A percentile compares a stretch with the other conserved stretches of the same genome.
Conservation (phyloP, 2,329 filamentous ascomycete genomes). For the Chaetomium sp. region DNA sequence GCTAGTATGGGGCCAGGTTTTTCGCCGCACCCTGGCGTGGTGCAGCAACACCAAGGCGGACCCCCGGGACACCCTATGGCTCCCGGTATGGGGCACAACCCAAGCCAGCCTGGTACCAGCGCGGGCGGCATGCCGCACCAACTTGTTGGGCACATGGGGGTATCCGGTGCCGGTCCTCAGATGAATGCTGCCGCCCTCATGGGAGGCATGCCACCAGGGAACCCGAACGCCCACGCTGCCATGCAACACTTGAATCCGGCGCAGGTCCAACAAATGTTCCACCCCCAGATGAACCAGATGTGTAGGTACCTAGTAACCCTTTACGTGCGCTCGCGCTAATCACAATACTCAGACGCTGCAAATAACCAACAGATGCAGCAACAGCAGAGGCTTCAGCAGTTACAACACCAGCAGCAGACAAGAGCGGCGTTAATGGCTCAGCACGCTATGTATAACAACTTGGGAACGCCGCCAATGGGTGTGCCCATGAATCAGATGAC, state of each 20-base stretch:
- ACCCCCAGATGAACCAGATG: conserved; percentile 51
- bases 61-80: conserved; percentile 66
- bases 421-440: conserved; percentile 58
- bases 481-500: conserved; percentile 51
- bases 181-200: conserved; percentile 75
- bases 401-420: conserved; percentile 57
- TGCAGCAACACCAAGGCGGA: conserved; percentile 71
- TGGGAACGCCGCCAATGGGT: conserved; percentile 58
- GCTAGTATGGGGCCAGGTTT: conserved; percentile 66
- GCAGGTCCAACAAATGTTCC: conserved; percentile 61
- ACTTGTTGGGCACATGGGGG: conserved; percentile 67
- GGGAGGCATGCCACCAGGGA: conserved; percentile 73
- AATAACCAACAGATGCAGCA: conserved; percentile 53
- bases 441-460: conserved; percentile 53
- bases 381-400: conserved; percentile 52
- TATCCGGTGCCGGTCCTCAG: conserved; percentile 70
- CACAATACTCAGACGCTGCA: conserved; percentile 30
- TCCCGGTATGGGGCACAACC: conserved; percentile 66
- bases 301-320: conserved; percentile 38
- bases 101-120: conserved; percentile 68
- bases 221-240: conserved; percentile 68
- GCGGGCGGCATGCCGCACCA: conserved; percentile 68
- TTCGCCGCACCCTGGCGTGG: conserved; percentile 67
- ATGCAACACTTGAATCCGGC: conserved; percentile 71
- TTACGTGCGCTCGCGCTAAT: conserved; percentile 24